phyloP scores from a whole-genome alignment of 2,329 filamentous ascomycete species.

The Paecilomyces fulvus region DNA sequence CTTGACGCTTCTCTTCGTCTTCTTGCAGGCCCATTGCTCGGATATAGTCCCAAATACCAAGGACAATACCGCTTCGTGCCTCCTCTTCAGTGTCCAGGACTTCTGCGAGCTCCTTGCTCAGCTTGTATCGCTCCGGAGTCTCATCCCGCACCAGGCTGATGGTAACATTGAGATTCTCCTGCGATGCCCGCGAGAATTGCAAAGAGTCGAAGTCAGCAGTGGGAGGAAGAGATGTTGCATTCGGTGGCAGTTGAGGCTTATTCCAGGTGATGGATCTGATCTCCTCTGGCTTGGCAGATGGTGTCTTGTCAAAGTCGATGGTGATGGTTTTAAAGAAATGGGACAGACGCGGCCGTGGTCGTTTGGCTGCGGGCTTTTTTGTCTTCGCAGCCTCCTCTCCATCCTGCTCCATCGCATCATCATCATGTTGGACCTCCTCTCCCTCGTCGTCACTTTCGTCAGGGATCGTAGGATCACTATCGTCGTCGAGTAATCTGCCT shows the following conservation, averaged over 20 bases:
- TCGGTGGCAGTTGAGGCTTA: conserved; percentile 55
- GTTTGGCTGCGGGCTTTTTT: conserved; percentile 21
- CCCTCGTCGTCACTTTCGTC: conserved; percentile 41
- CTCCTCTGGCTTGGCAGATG: conserved; percentile 33
- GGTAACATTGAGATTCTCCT: conserved; percentile 85
- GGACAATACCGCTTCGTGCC: conserved; percentile 76
- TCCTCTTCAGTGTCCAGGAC: conserved; percentile 81
- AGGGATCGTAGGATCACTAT: conserved; percentile 45
- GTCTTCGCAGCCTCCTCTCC: conserved; percentile 24
- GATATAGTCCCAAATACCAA: conserved; percentile 94
- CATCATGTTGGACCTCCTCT: conserved; percentile 32
- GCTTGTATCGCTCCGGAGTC: conserved; percentile 70
- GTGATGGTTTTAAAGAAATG: conserved; percentile 46
- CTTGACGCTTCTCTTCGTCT: conserved; percentile 87
- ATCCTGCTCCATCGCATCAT: conserved; percentile 57
- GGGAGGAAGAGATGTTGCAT: conserved; percentile 47
- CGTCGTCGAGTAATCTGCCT: conserved; percentile 69
- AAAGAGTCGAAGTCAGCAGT: conserved; percentile 80
- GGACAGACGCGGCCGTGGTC: conserved; percentile 35
- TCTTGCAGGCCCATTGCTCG: conserved; percentile 78
- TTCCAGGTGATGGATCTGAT: conserved; percentile 66
- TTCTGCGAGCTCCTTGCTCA: conserved; percentile 72
- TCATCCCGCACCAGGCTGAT: conserved; percentile 82
- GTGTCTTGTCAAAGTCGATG: conserved; percentile 42
- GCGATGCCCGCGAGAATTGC: conserved; percentile 81